Conservation (phyloP, 2,329 filamentous ascomycete species). For the Colletotrichum lini region DNA sequence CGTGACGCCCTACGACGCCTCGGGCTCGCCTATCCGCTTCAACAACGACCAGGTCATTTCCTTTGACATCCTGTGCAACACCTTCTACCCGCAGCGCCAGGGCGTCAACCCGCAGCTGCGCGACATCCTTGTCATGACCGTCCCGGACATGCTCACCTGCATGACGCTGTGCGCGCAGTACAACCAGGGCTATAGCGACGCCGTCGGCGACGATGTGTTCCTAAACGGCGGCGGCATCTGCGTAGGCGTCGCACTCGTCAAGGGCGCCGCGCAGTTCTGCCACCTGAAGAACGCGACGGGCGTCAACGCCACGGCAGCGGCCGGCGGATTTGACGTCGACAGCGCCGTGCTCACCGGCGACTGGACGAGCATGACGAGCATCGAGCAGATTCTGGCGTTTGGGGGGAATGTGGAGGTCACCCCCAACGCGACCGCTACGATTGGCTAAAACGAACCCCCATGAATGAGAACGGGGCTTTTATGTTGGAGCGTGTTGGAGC, state of each 20-base stretch:
- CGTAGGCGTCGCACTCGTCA: constrained; percentile 38
- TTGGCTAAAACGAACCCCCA: background rate
- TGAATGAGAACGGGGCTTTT: background rate
- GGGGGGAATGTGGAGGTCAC: constrained; percentile 29
- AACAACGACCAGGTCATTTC: constrained; percentile 42
- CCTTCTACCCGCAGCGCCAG: constrained; percentile 40
- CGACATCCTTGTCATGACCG: constrained; percentile 38
- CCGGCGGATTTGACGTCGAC: constrained; percentile 38
- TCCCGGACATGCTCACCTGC: constrained; percentile 42
- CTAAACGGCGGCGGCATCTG: constrained; percentile 40
- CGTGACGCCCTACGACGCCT: constrained; percentile 42
- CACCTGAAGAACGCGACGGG: constrained; percentile 41
- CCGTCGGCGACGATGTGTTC: constrained; percentile 40
- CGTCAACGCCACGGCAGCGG: constrained; percentile 31
- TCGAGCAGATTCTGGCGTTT: constrained; percentile 36
- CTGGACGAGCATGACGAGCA: constrained; percentile 29
- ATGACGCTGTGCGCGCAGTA: constrained; percentile 43
- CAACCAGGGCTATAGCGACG: constrained; percentile 42
- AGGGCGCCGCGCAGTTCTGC: constrained; percentile 39
- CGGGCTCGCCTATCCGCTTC: constrained; percentile 40
- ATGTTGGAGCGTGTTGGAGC: background rate
- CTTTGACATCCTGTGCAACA: constrained; percentile 41
- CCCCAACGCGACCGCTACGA: constrained; percentile 24
- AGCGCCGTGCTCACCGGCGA: constrained; percentile 33
- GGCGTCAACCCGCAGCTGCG: constrained; percentile 36